These are phyloP conservation scores for Tanacetum coccineum DNA, from an alignment of 129 eudicot species.

Conservation along the genomic window DNA sequence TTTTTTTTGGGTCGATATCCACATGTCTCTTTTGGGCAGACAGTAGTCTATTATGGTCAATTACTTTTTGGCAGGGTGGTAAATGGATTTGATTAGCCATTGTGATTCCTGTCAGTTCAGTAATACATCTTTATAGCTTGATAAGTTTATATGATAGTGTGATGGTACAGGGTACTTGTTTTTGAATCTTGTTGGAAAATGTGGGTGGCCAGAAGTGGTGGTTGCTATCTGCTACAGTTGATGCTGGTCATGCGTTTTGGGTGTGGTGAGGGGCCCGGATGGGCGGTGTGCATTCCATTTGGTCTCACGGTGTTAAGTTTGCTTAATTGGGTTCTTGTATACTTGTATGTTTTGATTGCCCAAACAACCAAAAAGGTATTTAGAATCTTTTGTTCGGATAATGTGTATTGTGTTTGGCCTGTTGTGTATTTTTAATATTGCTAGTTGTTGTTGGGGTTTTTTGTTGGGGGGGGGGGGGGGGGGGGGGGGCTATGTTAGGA, in stretches of 20 bases:
- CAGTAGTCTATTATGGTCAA: conserved; percentile 61
- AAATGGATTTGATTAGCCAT: conserved; percentile 86
- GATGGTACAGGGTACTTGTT: conserved; percentile 82
- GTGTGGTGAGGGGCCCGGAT: conserved; percentile 90
- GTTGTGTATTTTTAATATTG: not conserved
- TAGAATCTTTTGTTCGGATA: conserved; percentile 8
- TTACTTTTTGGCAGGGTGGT: conserved; percentile 89
- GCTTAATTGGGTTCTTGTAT: conserved; percentile 65
- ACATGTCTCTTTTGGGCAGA: conserved; percentile 85
- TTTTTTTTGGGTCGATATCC: conserved; percentile 93
- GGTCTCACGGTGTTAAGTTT: conserved; percentile 66
- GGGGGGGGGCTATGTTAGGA: conserved; percentile 54
- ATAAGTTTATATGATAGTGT: conserved; percentile 72
- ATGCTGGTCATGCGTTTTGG: conserved; percentile 82
- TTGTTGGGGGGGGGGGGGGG: too few species aligned
- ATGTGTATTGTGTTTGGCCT: not conserved
- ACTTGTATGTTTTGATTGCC: conserved; percentile 80
- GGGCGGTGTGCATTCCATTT: conserved; percentile 79
- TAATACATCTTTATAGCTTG: conserved; percentile 99
- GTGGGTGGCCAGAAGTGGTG: conserved; percentile 97
- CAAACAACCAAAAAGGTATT: conserved; percentile 49
- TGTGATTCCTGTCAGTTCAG: conserved; percentile 96
- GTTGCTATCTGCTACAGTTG: conserved; percentile 86
- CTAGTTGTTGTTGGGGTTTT: too few species aligned
- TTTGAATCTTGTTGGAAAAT: conserved; percentile 70